Base-by-base conservation (phyloP, 83 land plant genomes). In the Picea abies region DNA sequence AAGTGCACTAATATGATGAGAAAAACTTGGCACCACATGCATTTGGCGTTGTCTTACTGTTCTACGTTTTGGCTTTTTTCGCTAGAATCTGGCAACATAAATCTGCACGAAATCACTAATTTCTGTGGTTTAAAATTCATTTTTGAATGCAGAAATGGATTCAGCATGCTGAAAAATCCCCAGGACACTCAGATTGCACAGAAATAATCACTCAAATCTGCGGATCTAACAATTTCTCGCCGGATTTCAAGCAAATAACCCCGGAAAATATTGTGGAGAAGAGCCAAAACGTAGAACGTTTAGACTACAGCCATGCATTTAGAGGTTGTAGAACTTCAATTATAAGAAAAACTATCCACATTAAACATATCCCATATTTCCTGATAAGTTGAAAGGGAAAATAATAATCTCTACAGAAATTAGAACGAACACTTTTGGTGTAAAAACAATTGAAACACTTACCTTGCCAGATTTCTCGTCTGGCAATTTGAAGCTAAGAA, bases 391-490 rank as follows among this genome's bases (percentile, higher is more conserved):
- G 22, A 73, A 47, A n/a, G 5, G 9, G 58, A 17, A 56, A 14
- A 56, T 56, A 12, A 56, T 56, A 56, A 56, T 56, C 58, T 11
- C 58, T 56, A 56, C 10, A 73, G 20, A 3, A 20, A 41, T 41
- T 20, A 73, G 52, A 17, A 73, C 1, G 39, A 70, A 44, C 56
- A 44, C 39, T 35, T 47, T 25, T 41, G 17, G 10, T 6, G 22
- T n/a, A 44, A 73, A 16, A n/a, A n/a, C 39, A 10, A 47, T 4
- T 0, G 1, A 3, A 35, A 3, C 22, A 73, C 58, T 47, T 41
- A 73, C 77, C 58, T 73, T 73, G 58, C 77, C 77, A 73, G 77
- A 73, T 44, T 73, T 73, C 58, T 73, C 77, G 19, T 73, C 77
- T 11, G 77, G 77, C 9, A 44, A 73, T 47, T 73, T 73, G 77